These are phyloP conservation scores for Auriculariales sp. DNA, from an alignment of 768 basidiomycete species.

Conservation along the genomic window DNA sequence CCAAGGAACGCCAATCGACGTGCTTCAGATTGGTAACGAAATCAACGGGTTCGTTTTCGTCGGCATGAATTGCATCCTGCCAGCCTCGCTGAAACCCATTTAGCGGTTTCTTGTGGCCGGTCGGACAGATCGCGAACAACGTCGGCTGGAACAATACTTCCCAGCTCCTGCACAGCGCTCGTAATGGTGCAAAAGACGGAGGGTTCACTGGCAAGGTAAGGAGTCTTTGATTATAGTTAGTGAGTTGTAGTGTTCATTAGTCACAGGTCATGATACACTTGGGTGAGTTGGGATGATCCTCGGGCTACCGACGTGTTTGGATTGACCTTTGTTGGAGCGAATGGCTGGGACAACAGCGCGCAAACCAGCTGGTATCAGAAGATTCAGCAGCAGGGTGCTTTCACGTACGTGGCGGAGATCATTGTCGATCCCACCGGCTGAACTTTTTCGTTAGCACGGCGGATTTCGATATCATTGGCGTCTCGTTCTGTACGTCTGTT, in stretches of 20 bases:
- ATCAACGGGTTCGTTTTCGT: conserved; percentile 26
- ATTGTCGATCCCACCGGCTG: conserved; percentile 32
- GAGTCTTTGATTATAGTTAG: no score
- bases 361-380: conserved; percentile 35
- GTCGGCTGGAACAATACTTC: conserved; percentile 39
- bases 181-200: conserved; percentile 34
- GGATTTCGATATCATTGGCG: conserved; percentile 44
- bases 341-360: conserved; percentile 38
- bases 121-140: conserved; percentile 35
- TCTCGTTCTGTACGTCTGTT: conserved; percentile 31
- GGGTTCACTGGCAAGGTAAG: conserved; percentile 26
- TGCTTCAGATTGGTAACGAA: conserved; percentile 49
- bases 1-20: conserved; percentile 39
- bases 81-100: no score
- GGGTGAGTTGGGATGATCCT: no score
- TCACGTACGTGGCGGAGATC: conserved; percentile 45
- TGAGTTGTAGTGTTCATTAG: no score
- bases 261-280: conserved; percentile 47
- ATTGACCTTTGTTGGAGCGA: no score
- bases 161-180: conserved; percentile 45
- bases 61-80: background rate
- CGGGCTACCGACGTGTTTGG: no score
- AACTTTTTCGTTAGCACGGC: conserved; percentile 27
- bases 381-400: conserved; percentile 38
- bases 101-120: conserved; percentile 47